Percentiles rank a stretch among this genome's conserved stretches.
Evolutionary conservation across 306 rosid genomes (phyloP).

Genomic region (Rosa chinensis): DNA sequence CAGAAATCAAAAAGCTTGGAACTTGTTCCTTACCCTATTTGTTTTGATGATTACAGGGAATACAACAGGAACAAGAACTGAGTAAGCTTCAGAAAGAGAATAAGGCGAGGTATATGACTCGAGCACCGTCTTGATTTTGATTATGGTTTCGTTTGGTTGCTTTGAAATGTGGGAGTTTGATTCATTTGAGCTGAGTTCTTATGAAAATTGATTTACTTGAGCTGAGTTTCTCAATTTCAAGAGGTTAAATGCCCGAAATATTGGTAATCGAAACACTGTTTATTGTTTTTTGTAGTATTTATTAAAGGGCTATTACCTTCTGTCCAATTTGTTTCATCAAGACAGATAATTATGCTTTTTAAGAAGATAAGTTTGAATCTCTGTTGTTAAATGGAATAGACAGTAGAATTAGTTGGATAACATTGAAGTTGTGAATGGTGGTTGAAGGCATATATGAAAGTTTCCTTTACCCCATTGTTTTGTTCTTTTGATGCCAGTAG

Average conservation of each 20-base stretch:
- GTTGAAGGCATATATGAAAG: not conserved
- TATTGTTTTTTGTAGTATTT: not conserved
- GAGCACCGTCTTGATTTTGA: not conserved
- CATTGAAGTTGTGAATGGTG: not conserved
- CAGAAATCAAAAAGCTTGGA: not conserved
- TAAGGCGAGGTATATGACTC: slow-evolving; percentile 53
- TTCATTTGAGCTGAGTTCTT: not conserved
- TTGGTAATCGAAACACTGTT: not conserved
- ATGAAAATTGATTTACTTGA: not conserved
- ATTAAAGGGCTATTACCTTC: no score
- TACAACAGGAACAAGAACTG: slow-evolving; percentile 54
- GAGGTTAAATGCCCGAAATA: not conserved
- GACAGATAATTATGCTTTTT: not conserved
- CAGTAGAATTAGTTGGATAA: not conserved
- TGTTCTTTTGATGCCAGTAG: not conserved
- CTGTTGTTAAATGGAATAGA: not conserved
- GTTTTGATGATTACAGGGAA: slow-evolving; percentile 49
- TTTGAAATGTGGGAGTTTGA: not conserved
- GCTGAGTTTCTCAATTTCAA: not conserved
- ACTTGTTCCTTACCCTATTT: not conserved
- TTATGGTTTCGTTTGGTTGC: not conserved
- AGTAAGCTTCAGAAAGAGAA: slow-evolving; percentile 60
- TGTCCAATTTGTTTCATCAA: no score
- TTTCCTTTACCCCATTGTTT: not conserved
- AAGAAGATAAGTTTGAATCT: not conserved